Conservation (phyloP, 345 rosid species). For the Lagerstroemia speciosa region DNA sequence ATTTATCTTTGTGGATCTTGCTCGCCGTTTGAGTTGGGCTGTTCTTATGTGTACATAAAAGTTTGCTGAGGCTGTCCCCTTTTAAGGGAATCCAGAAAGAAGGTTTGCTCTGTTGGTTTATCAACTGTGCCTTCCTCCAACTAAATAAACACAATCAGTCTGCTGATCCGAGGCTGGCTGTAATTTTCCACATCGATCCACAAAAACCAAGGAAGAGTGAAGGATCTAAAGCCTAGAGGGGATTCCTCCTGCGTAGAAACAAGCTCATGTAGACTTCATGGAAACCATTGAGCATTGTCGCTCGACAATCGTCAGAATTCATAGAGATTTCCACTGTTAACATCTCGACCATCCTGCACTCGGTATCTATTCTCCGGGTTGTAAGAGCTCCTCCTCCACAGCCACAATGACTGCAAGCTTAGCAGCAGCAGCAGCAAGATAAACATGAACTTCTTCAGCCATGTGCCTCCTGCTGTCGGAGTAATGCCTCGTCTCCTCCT, state of each 20-base stretch:
- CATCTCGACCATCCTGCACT: slow-evolving; percentile 75
- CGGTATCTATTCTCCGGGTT: slow-evolving; percentile 73
- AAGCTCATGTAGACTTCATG: slow-evolving; percentile 65
- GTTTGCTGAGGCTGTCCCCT: background rate
- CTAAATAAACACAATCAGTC: background rate
- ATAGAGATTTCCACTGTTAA: slow-evolving; percentile 58
- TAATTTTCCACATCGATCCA: background rate
- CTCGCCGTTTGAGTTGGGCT: background rate
- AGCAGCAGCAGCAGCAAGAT: slow-evolving; percentile 1
- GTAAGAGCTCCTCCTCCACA: slow-evolving; percentile 62
- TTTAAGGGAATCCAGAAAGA: slow-evolving; percentile 1
- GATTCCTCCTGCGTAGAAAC: slow-evolving; percentile 67
- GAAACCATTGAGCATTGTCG: slow-evolving; percentile 59
- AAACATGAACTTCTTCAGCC: slow-evolving; percentile 4
- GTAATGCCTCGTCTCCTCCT: slow-evolving; percentile 28
- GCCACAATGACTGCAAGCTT: slow-evolving; percentile 81
- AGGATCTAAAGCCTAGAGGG: slow-evolving; percentile 19
- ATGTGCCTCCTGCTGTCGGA: slow-evolving; percentile 27
- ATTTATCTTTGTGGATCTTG: background rate
- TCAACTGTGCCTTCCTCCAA: background rate
- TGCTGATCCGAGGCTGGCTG: background rate
- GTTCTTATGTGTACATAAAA: background rate
- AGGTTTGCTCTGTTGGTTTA: background rate
- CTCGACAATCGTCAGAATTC: slow-evolving; percentile 57
- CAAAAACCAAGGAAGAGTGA: background rate